Evolutionary conservation across 768 basidiomycete species (phyloP), one percentile per base, ranked within the genome.

Genomic region (Agrocybe praecox): DNA sequence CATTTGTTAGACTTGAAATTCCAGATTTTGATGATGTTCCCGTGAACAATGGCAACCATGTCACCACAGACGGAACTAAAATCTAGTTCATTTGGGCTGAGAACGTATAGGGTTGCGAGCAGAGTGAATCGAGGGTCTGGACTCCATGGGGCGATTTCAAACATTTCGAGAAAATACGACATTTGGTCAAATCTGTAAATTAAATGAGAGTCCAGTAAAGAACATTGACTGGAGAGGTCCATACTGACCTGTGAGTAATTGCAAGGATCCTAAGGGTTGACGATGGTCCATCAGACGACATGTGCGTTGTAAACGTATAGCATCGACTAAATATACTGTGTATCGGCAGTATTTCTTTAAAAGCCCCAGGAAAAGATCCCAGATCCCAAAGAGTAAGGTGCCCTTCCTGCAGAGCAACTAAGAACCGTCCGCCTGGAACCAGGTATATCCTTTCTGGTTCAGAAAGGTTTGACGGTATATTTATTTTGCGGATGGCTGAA

Each of bases 371-470:
- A 40, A 15, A 15, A 40, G 26, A 42, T 10, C 55, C 50, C 12
- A 63, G 54, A 22, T 63, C 59, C 56, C 57, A 63, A 17, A 63
- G 14, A 11, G 40, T 26, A n/a, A 63, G 15, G 8, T 36, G 40
- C 2, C 18, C 18, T 2, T 19, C 23, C 50, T 43, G 34, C 17
- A 60, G 29, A 24, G 48, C 19, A 7, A 63, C 15, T 19, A 63
- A 21, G 48, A 58, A 63, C n/a, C 62, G 62, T 11, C 62, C 62
- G 17, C 62, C 62, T 21, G 62, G 62, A 29, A 63, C n/a, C 32
- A 63, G 59, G 22, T 46, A 63, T 45, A 56, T 11, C n/a, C 47
- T 45, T 6, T 46, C 22, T 29, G 53, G 26, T 15, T 48, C 24
- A 21, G 11, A 8, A 18, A 40, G 19, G 12, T 15, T 15, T 17